phyloP scores from a whole-genome alignment of 495 filamentous ascomycete species.

The Cetradonia linearis region DNA sequence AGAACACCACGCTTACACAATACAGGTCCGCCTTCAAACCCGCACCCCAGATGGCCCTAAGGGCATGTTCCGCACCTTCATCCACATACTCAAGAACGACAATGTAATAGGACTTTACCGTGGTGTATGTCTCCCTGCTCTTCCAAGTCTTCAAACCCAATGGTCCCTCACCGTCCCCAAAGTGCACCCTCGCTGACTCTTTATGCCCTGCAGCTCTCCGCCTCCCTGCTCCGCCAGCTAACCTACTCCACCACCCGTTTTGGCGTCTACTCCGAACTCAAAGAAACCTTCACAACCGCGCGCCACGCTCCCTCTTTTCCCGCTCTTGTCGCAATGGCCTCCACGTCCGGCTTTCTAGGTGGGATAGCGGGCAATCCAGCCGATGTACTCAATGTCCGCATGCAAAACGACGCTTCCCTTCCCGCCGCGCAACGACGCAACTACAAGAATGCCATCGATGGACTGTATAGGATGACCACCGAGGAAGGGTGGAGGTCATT shows the following conservation, averaged over 20 bases:
- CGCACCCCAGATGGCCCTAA: constrained; percentile 40
- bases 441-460: constrained; percentile 83
- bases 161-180: neutral
- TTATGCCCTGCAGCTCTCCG: constrained; percentile 53
- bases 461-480: constrained; percentile 69
- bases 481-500: constrained; percentile 63
- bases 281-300: constrained; percentile 50
- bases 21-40: constrained; percentile 52
- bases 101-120: constrained; percentile 30
- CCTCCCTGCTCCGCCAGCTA: constrained; percentile 76
- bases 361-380: constrained; percentile 88
- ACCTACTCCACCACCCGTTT: constrained; percentile 37
- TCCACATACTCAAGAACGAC: constrained; percentile 29
- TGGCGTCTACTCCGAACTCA: constrained; percentile 63
- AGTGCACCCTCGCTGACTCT: neutral
- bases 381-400: constrained; percentile 94
- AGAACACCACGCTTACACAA: constrained; percentile 8
- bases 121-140: constrained; percentile 26
- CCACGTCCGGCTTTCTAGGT: constrained; percentile 75
- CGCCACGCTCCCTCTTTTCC: constrained; percentile 45
- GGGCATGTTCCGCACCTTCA: constrained; percentile 29
- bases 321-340: constrained; percentile 68
- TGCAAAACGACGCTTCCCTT: constrained; percentile 89
- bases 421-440: constrained; percentile 64
- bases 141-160: neutral